Percentiles rank a stretch among this genome's conserved stretches.
Conservation (phyloP, 768 basidiomycete genomes). For the Lactifluus rugatus region DNA sequence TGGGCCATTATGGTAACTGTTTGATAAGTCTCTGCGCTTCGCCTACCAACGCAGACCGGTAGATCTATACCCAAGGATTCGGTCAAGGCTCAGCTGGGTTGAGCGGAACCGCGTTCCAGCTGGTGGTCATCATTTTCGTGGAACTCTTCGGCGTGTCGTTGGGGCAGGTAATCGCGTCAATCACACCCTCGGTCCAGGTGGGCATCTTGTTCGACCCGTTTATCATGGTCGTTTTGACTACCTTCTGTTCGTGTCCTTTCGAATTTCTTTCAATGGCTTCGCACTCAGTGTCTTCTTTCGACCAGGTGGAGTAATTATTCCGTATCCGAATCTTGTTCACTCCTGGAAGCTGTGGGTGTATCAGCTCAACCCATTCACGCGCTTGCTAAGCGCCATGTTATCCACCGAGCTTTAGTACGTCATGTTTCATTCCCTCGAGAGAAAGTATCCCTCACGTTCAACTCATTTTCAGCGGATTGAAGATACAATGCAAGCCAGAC, state of each 20-base stretch:
- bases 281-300: background rate
- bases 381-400: slow-evolving; percentile 60
- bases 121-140: slow-evolving; percentile 61
- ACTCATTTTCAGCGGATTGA: slow-evolving; percentile 39
- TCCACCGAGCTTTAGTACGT: slow-evolving; percentile 66
- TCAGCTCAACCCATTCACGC: slow-evolving; percentile 59
- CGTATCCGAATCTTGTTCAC: slow-evolving; percentile 46
- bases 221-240: slow-evolving; percentile 49
- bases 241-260: slow-evolving; percentile 43
- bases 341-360: slow-evolving; percentile 82
- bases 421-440: too few relatives aligned
- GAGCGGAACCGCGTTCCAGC: slow-evolving; percentile 61
- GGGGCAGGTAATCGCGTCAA: slow-evolving; percentile 62
- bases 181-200: slow-evolving; percentile 64
- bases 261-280: background rate
- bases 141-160: slow-evolving; percentile 65
- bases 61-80: slow-evolving; percentile 56
- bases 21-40: background rate
- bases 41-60: background rate
- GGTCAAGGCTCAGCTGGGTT: slow-evolving; percentile 52
- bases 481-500: slow-evolving; percentile 48
- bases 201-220: slow-evolving; percentile 79
- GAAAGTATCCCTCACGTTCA: background rate
- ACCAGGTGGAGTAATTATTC: slow-evolving; percentile 59
- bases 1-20: slow-evolving; percentile 58